Base-by-base conservation (phyloP, 2,329 filamentous ascomycete genomes). In the Alternaria alternata region DNA sequence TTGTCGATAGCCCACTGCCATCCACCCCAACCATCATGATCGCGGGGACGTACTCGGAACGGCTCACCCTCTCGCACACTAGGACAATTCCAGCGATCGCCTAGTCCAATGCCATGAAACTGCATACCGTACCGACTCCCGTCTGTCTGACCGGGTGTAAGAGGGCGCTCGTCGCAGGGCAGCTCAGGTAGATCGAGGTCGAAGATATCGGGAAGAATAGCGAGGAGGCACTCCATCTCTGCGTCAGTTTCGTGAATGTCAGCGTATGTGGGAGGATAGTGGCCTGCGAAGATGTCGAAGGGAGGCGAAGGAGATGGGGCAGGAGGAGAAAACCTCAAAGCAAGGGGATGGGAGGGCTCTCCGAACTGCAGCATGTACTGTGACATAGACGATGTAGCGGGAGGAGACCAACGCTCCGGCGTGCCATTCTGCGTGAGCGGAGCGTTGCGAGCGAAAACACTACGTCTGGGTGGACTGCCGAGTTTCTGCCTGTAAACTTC, bases 1-100 rank as follows among this genome's bases (percentile, higher is more conserved):
- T 51, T 54, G 44, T 34, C 34, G 9, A 60, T 32, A n/a, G 60
- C 67, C 67, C 69, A 69, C 28, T 67, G 58, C 64, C 54, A 56
- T n/a, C 66, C 66, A 16, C 67, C 69, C 69, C 69, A 73, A 3
- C 66, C 67, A 7, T 58, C 59, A 54, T 69, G 65, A 4, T 65
- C 54, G 11, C 51, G 54, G 0, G 68, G 69, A 3, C 66, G 49
- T 3, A 69, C 63, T 22, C 66, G 41, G 28, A 67, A 69, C 4
- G 57, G 47, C 41, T 61, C 44, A 0, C 20, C 41, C 11, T 54
- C 38, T 3, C 49, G 38, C 4, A 32, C 38, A 28, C n/a, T 55
- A 11, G 63, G 61, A 9, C 59, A 51, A 11, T 54, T 53, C 70
- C 70, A 72, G 11, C 16, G 12, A 7, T 67, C 63, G 1, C 57